Base-by-base conservation (phyloP, 2,329 filamentous ascomycete species). In the Fusarium verticillioides region DNA sequence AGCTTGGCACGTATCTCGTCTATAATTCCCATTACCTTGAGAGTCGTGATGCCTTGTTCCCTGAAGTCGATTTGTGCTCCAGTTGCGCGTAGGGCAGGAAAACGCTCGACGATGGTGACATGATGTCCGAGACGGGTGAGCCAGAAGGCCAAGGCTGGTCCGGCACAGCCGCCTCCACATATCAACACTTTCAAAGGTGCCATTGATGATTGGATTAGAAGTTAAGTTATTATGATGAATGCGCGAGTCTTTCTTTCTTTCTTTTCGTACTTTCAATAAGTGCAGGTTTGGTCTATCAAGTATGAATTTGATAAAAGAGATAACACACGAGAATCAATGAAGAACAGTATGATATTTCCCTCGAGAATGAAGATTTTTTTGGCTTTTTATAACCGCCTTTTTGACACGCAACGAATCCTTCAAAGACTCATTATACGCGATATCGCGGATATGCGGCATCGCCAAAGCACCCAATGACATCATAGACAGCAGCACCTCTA, bases 41-140 rank as follows among this genome's bases (percentile, higher is more conserved):
- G 28, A 2, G 63, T 53, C 5, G 66, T 46, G 9, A 73, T 73
- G 4, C 70, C 70, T 37, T 71, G 70, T 18, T 71, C 70, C 1
- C 70, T 58, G 7, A 73, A 65, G 12, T 73, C 70, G 28, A 73
- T 74, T 9, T 73, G 70, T 10, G 70, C 70, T 4, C 70, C 70
- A 9, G 70, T 67, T 21, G 66, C 70, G 0, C 70, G 58, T 3
- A 73, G 44, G 7, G 61, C 66, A 19, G 70, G 70, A 36, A 78
- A 82, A 4, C 82, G 79, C 58, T 86, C 84, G 28, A 85, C 65
- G n/a, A 86, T 65, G 2, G 83, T 84, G 59, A 84, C 78, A 0
- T 28, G 52, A 36, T 81, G 79, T 2, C 80, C 79, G 11, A 77
- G 67, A 30, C 72, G 72, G n/a, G 71, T 63, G 13, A 81, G 75